Evolutionary conservation across 768 basidiomycete genomes (phyloP), one percentile per base, ranked within the genome.

Genomic region (Serendipita sp.): DNA sequence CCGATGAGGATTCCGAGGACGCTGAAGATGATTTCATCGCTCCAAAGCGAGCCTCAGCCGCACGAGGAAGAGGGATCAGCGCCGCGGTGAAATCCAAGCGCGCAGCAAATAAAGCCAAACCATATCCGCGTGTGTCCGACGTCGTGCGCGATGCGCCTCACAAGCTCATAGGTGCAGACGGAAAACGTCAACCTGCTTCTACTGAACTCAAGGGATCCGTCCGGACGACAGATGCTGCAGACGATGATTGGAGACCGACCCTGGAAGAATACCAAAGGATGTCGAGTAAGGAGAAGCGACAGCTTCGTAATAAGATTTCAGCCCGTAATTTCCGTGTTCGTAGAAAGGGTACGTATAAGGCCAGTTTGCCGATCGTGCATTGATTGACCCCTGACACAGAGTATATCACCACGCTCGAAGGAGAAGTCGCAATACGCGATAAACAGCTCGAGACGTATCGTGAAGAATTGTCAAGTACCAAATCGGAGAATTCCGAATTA

Each of bases 181-280:
- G 55, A 10, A 60, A 60, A 34, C 55, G 55, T 34, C 55, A 60
- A 29, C 55, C 55, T n/a, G 55, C 55, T 10, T 33, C 55, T 60
- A 60, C 55, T 5, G 55, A 60, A n/a, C 36, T 60, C 29, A 60
- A 60, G 29, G 55, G 55, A 31, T 60, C 55, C 3, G 55, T 60
- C 55, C 4, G 55, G 8, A 23, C 55, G n/a, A 29, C 10, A 8
- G 79, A 82, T 50, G 80, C 81, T 29, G 73, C 84, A 3, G 79
- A 84, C 15, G 86, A 86, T 36, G 87, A 91, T 68, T 91, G 89
- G 87, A 81, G 89, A 58, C 91, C 90, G 5, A 81, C 83, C 2
- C 87, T 92, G 0, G 95, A 96, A 68, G 92, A 93, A 66, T 96
- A 97, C 76, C 86, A 89, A 71, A 97, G 91, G 74, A 88, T 99